A percentile compares a stretch with the other conserved stretches of the same genome.
Evolutionary conservation across 495 filamentous ascomycete genomes (phyloP).

Genomic region (Saxophila tyrrhenica): DNA sequence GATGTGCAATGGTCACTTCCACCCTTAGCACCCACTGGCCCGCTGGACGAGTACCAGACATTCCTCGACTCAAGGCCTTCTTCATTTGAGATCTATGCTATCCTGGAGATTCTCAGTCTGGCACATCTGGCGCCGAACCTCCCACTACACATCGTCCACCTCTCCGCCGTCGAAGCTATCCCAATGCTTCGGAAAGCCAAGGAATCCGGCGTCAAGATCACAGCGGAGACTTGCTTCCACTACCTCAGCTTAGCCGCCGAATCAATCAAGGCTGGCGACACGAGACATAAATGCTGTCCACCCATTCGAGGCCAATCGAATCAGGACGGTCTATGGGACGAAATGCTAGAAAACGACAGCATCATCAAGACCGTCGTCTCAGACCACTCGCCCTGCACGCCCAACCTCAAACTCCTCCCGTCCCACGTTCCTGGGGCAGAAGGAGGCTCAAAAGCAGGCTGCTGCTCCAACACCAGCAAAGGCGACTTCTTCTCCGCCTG

Average conservation of each 20-base stretch:
- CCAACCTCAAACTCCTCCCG: constrained; percentile 82
- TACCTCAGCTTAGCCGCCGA: constrained; percentile 89
- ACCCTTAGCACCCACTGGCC: constrained; percentile 61
- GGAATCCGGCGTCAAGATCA: constrained; percentile 71
- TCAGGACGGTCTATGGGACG: constrained; percentile 76
- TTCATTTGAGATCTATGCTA: constrained; percentile 82
- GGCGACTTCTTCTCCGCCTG: constrained; percentile 93
- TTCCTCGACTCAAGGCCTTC: constrained; percentile 88
- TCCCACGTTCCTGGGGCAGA: constrained; percentile 38
- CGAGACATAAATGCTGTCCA: constrained; percentile 94
- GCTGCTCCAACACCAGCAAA: constrained; percentile 22
- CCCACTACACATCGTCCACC: constrained; percentile 86
- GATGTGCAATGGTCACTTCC: constrained; percentile 60
- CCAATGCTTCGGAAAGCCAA: constrained; percentile 74
- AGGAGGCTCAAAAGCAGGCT: constrained; percentile 8
- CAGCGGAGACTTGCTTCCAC: constrained; percentile 97
- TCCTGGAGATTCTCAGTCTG: constrained; percentile 72
- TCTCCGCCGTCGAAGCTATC: constrained; percentile 87
- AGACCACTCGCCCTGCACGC: constrained; percentile 93
- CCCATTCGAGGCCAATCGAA: constrained; percentile 78
- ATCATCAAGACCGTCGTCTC: constrained; percentile 93
- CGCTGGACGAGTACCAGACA: constrained; percentile 71
- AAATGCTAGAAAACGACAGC: constrained; percentile 43
- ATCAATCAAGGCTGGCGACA: constrained; percentile 77
- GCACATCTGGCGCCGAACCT: constrained; percentile 72